These are phyloP conservation scores for Phytophthora pistaciae DNA, from an alignment of 352 stramenopile genomes.

Conservation along the genomic window DNA sequence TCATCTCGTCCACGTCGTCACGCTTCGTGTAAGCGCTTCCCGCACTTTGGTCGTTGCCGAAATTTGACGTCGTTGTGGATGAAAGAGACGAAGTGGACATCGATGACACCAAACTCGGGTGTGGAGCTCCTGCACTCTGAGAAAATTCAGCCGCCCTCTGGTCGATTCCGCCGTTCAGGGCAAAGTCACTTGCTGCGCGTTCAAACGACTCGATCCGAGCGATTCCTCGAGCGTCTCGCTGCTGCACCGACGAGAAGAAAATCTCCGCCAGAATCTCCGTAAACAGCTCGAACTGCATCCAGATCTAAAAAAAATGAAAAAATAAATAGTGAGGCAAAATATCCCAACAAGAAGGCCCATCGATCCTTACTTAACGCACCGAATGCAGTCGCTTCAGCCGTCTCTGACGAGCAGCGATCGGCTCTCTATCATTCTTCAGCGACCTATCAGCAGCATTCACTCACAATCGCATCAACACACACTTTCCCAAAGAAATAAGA, in stretches of 20 bases:
- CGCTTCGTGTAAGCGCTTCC: constrained; percentile 4
- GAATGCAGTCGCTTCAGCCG: constrained; percentile 68
- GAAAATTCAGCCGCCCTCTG: constrained; percentile 22
- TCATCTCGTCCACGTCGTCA: constrained; percentile 64
- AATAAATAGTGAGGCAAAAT: too few relatives aligned
- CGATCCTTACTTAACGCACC: constrained; percentile 28
- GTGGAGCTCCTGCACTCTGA: constrained; percentile 2
- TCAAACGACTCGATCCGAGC: constrained; percentile 40
- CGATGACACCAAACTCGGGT: constrained; percentile 33
- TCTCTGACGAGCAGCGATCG: constrained; percentile 49
- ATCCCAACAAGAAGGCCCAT: background rate
- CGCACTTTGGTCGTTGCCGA: constrained; percentile 3
- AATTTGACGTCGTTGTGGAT: constrained; percentile 11
- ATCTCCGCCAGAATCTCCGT: constrained; percentile 73
- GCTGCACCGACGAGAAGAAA: constrained; percentile 62
- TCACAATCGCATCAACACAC: background rate
- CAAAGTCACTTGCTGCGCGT: constrained; percentile 39
- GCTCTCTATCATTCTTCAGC: constrained; percentile 48
- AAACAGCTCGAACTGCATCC: constrained; percentile 82
- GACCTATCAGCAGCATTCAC: constrained; percentile 26
- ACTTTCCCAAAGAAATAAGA: background rate
- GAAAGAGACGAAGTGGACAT: constrained; percentile 38
- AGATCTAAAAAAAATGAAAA: too few relatives aligned
- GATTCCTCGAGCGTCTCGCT: constrained; percentile 37
- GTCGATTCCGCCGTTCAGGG: constrained; percentile 27